These are phyloP conservation scores for Hermanozyma aechmeae DNA, from an alignment of 805 yeast species.

Conservation along the genomic window DNA sequence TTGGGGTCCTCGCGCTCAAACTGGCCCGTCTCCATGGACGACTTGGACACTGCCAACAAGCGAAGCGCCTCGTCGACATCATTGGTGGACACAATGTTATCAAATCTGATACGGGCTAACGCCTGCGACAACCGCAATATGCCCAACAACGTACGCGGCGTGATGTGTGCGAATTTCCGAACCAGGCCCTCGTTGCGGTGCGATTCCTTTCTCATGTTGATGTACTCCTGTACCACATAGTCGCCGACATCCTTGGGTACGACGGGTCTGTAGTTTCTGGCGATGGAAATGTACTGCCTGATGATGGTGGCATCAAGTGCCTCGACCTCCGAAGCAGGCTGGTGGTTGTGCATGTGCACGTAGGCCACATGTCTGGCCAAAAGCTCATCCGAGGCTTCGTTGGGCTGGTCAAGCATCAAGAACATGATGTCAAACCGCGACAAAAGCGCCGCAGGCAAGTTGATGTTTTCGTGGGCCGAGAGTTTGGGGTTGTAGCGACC, in stretches of 20 bases:
- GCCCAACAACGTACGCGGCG: slow-evolving; percentile 91
- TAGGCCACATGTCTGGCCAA: slow-evolving; percentile 91
- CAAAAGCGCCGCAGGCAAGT: slow-evolving; percentile 89
- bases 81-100: slow-evolving; percentile 54
- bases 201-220: slow-evolving; percentile 87
- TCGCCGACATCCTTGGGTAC: slow-evolving; percentile 80
- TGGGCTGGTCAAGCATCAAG: slow-evolving; percentile 77
- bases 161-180: slow-evolving; percentile 79
- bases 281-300: slow-evolving; percentile 81
- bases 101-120: slow-evolving; percentile 80
- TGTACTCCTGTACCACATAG: slow-evolving; percentile 77
- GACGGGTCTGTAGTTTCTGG: slow-evolving; percentile 77
- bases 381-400: slow-evolving; percentile 68
- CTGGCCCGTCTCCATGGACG: slow-evolving; percentile 55
- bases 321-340: slow-evolving; percentile 67
- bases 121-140: slow-evolving; percentile 92
- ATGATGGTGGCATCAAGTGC: slow-evolving; percentile 75
- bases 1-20: slow-evolving; percentile 45
- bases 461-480: slow-evolving; percentile 91
- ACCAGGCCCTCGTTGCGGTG: slow-evolving; percentile 68
- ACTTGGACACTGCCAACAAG: slow-evolving; percentile 77
- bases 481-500: slow-evolving; percentile 88
- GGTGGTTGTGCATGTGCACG: slow-evolving; percentile 88
- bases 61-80: slow-evolving; percentile 97
- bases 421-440: slow-evolving; percentile 92